Conservation (phyloP, 345 rosid species). For the Eucalyptus curtisii region DNA sequence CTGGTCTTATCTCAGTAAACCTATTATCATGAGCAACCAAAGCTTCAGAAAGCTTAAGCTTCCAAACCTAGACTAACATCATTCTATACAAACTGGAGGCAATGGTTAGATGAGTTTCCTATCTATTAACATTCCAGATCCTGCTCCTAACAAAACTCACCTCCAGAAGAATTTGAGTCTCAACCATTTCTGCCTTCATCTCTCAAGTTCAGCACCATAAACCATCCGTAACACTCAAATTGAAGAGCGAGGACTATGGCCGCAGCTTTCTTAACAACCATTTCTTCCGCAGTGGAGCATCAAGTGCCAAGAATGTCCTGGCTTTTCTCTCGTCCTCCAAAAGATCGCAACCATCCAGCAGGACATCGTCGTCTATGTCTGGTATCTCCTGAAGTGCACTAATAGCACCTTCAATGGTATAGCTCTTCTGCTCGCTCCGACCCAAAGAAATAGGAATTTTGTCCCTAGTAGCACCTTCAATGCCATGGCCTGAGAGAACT, state of each 20-base stretch:
- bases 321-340: slow-evolving; percentile 77
- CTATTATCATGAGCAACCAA: neutral
- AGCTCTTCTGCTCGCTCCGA: slow-evolving; percentile 4
- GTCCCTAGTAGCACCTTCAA: neutral
- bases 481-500: neutral
- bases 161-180: neutral
- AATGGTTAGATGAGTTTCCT: neutral
- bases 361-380: slow-evolving; percentile 55
- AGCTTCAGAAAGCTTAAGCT: neutral
- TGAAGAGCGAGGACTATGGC: neutral
- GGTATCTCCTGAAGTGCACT: slow-evolving; percentile 61
- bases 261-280: slow-evolving; percentile 79
- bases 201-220: neutral
- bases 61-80: neutral
- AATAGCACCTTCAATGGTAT: slow-evolving; percentile 27
- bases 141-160: neutral
- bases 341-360: slow-evolving; percentile 78
- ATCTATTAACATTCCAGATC: neutral
- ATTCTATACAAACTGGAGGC: neutral
- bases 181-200: neutral
- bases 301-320: slow-evolving; percentile 67
- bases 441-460: neutral
- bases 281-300: slow-evolving; percentile 41
- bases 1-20: neutral
- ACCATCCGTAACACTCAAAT: neutral